Base-by-base conservation (phyloP, 2,329 filamentous ascomycete species). In the Nectriaceae sp. region DNA sequence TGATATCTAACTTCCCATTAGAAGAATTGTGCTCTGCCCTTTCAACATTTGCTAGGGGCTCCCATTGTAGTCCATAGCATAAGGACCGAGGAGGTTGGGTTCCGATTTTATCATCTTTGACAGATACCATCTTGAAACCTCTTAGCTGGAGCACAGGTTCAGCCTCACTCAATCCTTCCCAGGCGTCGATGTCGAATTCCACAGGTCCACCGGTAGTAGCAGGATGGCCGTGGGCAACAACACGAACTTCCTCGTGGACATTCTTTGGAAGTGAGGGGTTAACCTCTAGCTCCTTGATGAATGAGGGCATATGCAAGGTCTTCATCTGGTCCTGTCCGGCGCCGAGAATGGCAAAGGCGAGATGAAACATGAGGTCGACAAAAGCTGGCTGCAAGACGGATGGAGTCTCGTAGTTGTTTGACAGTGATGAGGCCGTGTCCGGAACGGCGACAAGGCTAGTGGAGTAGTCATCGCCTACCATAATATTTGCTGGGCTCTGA, bases 41-140 rank as follows among this genome's bases (percentile, higher is more conserved):
- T 20, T 52, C 11, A 3, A 31, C 52, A 36, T 54, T 51, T 3
- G 37, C 21, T 0, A 74, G 51, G 3, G 69, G 66, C 51, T 76
- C 72, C 75, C 75, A 78, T 18, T 71, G 60, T 15, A 76, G 51
- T 56, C 72, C 73, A 56, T 74, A 77, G 60, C 75, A 77, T 4
- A 77, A 56, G 1, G 55, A 55, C 15, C 64, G 57, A 13, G 61
- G 55, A 15, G 10, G 42, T n/a, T 44, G 41, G 4, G 52, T 45
- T 16, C 62, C 55, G 2, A 36, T 47, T 1, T 49, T 41, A 2
- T 67, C 68, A 21, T 71, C 70, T 31, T 71, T 60, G 4, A 77
- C 66, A 2, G 75, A 75, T 1, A 69, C 70, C 61, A 77, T 68
- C 6, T 58, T 63, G 20, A 75, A 62, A 0, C 67, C 71, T 8